Percentiles rank a stretch among this genome's conserved stretches.
These are phyloP conservation scores for Thielaviopsis populi DNA, from an alignment of 2,329 filamentous ascomycete species.

Conservation along the genomic window DNA sequence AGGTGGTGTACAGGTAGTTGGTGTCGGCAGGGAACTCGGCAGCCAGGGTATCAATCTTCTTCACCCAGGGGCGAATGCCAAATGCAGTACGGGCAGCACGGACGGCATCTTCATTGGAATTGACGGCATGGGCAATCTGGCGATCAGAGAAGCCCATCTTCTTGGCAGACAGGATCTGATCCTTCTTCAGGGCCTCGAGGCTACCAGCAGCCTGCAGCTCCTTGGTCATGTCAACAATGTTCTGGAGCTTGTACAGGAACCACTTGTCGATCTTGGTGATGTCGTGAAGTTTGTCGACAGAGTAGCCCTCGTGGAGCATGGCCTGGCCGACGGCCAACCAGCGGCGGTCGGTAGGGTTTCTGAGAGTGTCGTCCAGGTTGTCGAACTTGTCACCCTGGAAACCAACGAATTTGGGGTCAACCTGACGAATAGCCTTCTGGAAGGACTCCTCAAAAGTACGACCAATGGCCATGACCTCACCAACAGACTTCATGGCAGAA, in stretches of 20 bases:
- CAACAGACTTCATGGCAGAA: constrained; percentile 96
- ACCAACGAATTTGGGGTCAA: constrained; percentile 80
- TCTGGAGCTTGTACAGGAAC: constrained; percentile 97
- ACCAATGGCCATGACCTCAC: constrained; percentile 98
- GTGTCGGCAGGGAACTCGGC: constrained; percentile 92
- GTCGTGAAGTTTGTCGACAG: constrained; percentile 80
- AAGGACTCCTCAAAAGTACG: constrained; percentile 98
- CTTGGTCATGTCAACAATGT: constrained; percentile 80
- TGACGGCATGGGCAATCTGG: constrained; percentile 79
- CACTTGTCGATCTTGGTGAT: constrained; percentile 98
- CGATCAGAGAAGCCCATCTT: constrained; percentile 95
- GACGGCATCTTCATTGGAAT: constrained; percentile 77
- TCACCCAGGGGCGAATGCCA: constrained; percentile 66
- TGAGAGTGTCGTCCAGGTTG: constrained; percentile 74
- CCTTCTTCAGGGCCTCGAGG: constrained; percentile 72
- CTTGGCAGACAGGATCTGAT: constrained; percentile 81
- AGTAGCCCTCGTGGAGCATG: constrained; percentile 93
- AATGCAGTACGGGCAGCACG: constrained; percentile 72
- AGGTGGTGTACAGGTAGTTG: constrained; percentile 95
- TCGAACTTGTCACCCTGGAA: constrained; percentile 95
- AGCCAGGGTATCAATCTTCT: constrained; percentile 86
- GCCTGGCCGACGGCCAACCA: constrained; percentile 97
- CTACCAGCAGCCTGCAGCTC: constrained; percentile 75
- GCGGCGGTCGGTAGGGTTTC: constrained; percentile 87
- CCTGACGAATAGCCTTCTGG: constrained; percentile 95